Evolutionary conservation across 768 basidiomycete species (phyloP).

Genomic region (Pleurotus pulmonarius): DNA sequence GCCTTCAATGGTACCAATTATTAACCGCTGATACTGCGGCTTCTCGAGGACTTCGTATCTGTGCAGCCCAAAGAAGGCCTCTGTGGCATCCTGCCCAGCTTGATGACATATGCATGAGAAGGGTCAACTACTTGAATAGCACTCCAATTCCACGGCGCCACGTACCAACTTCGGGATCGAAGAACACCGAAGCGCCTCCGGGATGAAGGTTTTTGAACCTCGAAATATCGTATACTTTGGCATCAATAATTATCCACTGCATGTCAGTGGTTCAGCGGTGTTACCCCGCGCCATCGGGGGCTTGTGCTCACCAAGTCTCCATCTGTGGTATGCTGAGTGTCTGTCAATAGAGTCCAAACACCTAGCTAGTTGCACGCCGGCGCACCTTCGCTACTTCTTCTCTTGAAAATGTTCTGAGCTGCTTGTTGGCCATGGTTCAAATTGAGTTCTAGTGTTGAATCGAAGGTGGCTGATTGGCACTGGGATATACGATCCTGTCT

Average conservation of each 20-base stretch:
- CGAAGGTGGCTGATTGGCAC: no score
- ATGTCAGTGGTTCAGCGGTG: neutral
- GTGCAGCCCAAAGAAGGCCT: slow-evolving; percentile 87
- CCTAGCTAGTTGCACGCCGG: neutral
- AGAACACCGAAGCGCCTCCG: slow-evolving; percentile 75
- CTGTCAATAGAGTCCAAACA: neutral
- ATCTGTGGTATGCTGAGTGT: slow-evolving; percentile 61
- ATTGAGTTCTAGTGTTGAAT: no score
- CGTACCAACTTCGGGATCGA: slow-evolving; percentile 74
- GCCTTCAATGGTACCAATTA: slow-evolving; percentile 70
- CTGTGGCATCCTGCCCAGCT: slow-evolving; percentile 87
- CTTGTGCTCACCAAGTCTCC: slow-evolving; percentile 64
- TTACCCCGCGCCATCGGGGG: neutral
- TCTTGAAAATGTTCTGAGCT: slow-evolving; percentile 22
- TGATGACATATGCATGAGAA: slow-evolving; percentile 16
- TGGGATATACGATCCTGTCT: no score
- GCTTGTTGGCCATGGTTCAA: slow-evolving; percentile 23
- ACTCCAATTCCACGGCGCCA: slow-evolving; percentile 31
- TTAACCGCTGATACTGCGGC: slow-evolving; percentile 70
- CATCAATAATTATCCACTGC: slow-evolving; percentile 82
- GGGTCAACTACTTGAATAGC: neutral
- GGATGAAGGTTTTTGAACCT: slow-evolving; percentile 82
- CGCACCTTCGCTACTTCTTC: slow-evolving; percentile 30
- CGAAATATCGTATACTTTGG: slow-evolving; percentile 79
- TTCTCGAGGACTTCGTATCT: slow-evolving; percentile 76